phyloP scores from a whole-genome alignment of 108 stramenopile species.

The Skeletonema tropicum region DNA sequence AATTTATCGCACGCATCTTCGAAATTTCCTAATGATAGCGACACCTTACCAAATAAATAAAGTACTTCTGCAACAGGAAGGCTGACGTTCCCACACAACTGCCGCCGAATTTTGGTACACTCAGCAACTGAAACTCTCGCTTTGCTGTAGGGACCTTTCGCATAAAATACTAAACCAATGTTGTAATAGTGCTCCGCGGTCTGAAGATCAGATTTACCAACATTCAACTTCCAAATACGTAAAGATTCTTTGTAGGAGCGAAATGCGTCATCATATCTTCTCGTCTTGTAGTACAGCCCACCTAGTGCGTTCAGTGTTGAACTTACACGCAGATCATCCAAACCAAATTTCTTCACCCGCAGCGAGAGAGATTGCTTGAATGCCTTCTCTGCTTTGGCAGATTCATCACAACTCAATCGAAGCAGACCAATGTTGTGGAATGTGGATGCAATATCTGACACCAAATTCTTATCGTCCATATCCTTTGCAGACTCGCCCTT shows the following conservation, averaged over 20 bases:
- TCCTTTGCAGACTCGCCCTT: slow-evolving; percentile 19
- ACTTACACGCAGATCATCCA: slow-evolving; percentile 44
- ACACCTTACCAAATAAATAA: slow-evolving; percentile 38
- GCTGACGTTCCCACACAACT: slow-evolving; percentile 25
- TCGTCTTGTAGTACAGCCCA: slow-evolving; percentile 47
- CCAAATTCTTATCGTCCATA: slow-evolving; percentile 59
- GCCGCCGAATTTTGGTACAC: slow-evolving; percentile 44
- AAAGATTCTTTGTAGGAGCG: slow-evolving; percentile 56
- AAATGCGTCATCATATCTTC: slow-evolving; percentile 49
- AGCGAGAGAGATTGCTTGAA: slow-evolving; percentile 52
- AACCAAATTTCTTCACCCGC: slow-evolving; percentile 53
- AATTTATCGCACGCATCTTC: slow-evolving; percentile 35
- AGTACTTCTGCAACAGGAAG: slow-evolving; percentile 36
- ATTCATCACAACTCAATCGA: slow-evolving; percentile 38
- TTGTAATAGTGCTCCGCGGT: slow-evolving; percentile 51
- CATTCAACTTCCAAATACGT: slow-evolving; percentile 49
- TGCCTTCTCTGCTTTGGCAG: slow-evolving; percentile 52
- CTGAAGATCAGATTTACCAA: slow-evolving; percentile 27
- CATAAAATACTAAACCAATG: slow-evolving; percentile 50
- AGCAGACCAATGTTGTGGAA: slow-evolving; percentile 53
- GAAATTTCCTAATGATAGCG: slow-evolving; percentile 31
- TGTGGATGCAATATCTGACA: slow-evolving; percentile 64
- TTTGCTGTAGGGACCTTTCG: slow-evolving; percentile 48
- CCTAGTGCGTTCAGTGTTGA: slow-evolving; percentile 52
- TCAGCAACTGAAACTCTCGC: slow-evolving; percentile 38